Evolutionary conservation across 371 early-diverging fungal species (phyloP).

Genomic region (Lichtheimia corymbifera): DNA sequence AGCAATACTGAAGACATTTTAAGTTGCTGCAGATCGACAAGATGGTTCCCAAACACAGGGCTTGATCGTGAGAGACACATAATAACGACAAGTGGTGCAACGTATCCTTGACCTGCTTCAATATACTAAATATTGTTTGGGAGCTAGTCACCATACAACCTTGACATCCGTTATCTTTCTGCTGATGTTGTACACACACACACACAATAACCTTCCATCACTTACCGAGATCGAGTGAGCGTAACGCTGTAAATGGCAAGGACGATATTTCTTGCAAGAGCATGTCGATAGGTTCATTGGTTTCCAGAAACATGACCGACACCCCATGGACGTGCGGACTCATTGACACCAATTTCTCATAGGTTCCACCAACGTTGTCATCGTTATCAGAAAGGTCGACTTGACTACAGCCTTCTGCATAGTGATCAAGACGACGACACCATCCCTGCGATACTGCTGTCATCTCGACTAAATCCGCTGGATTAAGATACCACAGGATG

Average conservation of each 20-base stretch:
- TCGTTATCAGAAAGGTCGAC: not conserved
- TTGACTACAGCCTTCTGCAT: not conserved
- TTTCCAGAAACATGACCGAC: not conserved
- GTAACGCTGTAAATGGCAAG: not conserved
- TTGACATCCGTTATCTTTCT: not conserved
- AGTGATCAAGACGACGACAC: not conserved
- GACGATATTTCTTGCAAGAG: not conserved
- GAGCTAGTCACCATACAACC: slow-evolving; percentile 1
- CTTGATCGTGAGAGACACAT: not conserved
- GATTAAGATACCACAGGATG: not conserved
- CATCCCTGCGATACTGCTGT: not conserved
- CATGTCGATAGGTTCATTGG: not conserved
- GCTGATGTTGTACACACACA: too few relatives aligned
- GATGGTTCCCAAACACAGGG: not conserved
- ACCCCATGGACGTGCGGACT: not conserved
- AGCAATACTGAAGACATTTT: not conserved
- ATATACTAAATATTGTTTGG: not conserved
- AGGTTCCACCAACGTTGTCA: not conserved
- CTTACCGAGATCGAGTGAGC: not conserved
- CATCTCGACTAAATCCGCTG: not conserved
- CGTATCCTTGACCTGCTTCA: not conserved
- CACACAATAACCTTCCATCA: not conserved
- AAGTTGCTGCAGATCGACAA: not conserved
- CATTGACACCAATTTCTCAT: not conserved
- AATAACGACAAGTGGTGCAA: not conserved